Conservation (phyloP, 2,329 filamentous ascomycete genomes). For the Cladosporium cucumerinum region DNA sequence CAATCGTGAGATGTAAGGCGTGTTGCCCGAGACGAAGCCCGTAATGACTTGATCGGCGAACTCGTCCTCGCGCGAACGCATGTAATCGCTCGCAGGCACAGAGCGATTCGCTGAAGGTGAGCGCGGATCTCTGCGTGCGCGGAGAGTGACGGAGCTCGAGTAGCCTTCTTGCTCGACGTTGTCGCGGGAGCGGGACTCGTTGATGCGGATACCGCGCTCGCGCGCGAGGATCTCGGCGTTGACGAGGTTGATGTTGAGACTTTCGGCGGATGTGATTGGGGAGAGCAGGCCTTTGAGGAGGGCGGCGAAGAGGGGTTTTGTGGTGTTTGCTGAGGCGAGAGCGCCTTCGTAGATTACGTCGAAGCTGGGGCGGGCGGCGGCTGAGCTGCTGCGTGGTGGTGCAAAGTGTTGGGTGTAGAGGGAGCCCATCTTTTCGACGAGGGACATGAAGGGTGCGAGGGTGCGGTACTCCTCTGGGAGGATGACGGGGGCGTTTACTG, state of each 20-base stretch:
- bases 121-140: constrained; percentile 44
- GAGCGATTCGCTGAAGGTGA: constrained; percentile 31
- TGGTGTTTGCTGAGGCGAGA: constrained; percentile 67
- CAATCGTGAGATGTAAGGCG: constrained; percentile 67
- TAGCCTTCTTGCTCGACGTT: constrained; percentile 60
- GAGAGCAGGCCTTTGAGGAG: constrained; percentile 72
- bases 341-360: constrained; percentile 76
- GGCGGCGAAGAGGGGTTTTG: constrained; percentile 73
- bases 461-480: constrained; percentile 76
- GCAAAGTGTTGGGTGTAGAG: constrained; percentile 75
- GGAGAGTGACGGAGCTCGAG: constrained; percentile 67
- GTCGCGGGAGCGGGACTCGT: constrained; percentile 66
- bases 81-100: constrained; percentile 15
- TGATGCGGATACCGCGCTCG: constrained; percentile 74
- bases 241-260: constrained; percentile 74
- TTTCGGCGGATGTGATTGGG: constrained; percentile 64
- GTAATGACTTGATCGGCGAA: constrained; percentile 55
- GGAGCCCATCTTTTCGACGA: constrained; percentile 75
- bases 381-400: constrained; percentile 31
- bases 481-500: constrained; percentile 79
- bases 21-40: constrained; percentile 63
- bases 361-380: constrained; percentile 59
- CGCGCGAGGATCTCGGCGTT: constrained; percentile 73
- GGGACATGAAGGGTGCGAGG: constrained; percentile 69
- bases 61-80: constrained; percentile 22